A percentile compares a stretch with the other conserved stretches of the same genome.
These are phyloP conservation scores for Aspergillus floridensis DNA, from an alignment of 2,329 filamentous ascomycete species.

Conservation along the genomic window DNA sequence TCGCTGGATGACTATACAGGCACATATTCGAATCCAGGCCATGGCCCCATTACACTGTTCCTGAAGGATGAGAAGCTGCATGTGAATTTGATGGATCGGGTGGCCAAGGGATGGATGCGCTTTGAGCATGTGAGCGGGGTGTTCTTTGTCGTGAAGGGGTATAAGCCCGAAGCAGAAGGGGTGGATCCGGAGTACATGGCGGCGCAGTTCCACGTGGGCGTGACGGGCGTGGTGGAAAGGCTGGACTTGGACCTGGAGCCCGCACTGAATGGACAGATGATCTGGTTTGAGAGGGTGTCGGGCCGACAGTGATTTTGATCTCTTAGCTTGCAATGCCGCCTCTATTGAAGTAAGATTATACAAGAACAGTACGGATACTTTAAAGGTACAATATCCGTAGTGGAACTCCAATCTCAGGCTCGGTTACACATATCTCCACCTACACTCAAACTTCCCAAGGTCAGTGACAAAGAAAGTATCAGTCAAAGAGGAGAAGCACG, in stretches of 20 bases:
- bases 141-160: constrained; percentile 18
- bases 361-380: no score
- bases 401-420: no score
- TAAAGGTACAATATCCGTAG: no score
- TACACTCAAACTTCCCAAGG: no score
- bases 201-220: constrained; percentile 18
- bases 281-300: constrained; percentile 17
- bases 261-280: constrained; percentile 12
- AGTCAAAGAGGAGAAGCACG: no score
- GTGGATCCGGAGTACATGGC: background rate
- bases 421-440: no score
- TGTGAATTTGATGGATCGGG: constrained; percentile 16
- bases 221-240: constrained; percentile 3
- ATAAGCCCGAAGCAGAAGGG: background rate
- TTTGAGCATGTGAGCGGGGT: constrained; percentile 21
- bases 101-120: background rate
- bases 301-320: no score
- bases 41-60: constrained; percentile 7
- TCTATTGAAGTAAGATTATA: no score
- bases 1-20: constrained; percentile 18
- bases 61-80: constrained; percentile 1
- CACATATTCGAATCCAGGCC: constrained; percentile 15
- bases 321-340: no score
- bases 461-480: no score
- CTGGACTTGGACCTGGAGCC: constrained; percentile 18